phyloP scores from a whole-genome alignment of 345 rosid species.

The Microthlaspi erraticum region DNA sequence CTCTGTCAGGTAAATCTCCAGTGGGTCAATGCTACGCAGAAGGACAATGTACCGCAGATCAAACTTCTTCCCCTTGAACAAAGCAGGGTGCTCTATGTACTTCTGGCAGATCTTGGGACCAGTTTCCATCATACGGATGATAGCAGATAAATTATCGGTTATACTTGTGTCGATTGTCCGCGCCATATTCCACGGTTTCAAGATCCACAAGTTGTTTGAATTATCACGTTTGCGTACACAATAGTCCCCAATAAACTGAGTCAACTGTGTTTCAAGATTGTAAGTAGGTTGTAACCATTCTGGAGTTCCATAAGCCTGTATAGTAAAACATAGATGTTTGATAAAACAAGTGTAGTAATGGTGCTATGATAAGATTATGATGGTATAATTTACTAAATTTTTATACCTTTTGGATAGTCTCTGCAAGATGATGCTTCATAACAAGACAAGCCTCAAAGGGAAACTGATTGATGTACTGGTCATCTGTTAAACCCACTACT shows the following conservation, averaged over 20 bases:
- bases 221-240: constrained; percentile 63
- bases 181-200: constrained; percentile 99
- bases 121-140: constrained; percentile 96
- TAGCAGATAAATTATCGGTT: constrained; percentile 71
- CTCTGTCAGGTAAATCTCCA: constrained; percentile 80
- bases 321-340: constrained; percentile 25
- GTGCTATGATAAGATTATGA: background rate
- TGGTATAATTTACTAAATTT: constrained; percentile 18
- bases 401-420: constrained; percentile 79
- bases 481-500: constrained; percentile 72
- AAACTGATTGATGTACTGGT: constrained; percentile 80
- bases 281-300: constrained; percentile 92
- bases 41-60: constrained; percentile 85
- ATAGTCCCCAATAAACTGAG: constrained; percentile 88
- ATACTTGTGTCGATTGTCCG: constrained; percentile 93
- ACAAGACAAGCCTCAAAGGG: constrained; percentile 96
- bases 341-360: background rate
- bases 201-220: constrained; percentile 80
- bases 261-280: constrained; percentile 77
- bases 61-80: constrained; percentile 81
- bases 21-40: constrained; percentile 71
- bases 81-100: constrained; percentile 88
- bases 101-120: constrained; percentile 99
- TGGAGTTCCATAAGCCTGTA: constrained; percentile 81
- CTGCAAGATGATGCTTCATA: constrained; percentile 99